These are phyloP conservation scores for Apiospora arundinis DNA, from an alignment of 2,329 filamentous ascomycete species.

Conservation along the genomic window DNA sequence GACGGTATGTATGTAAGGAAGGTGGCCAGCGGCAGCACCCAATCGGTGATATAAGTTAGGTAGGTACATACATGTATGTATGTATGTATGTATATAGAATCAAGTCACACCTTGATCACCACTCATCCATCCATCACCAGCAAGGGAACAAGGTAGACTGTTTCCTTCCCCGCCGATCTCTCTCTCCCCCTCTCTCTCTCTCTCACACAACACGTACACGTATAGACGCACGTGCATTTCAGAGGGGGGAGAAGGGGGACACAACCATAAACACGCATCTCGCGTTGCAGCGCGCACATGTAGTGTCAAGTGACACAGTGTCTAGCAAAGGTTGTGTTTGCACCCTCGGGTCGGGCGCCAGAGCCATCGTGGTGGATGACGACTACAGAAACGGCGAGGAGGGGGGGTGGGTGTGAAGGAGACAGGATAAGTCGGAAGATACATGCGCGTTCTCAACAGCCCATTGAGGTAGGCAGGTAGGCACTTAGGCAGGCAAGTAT, in stretches of 20 bases:
- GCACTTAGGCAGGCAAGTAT: too few species aligned
- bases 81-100: not conserved
- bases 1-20: not conserved
- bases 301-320: conserved; percentile 16
- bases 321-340: not conserved
- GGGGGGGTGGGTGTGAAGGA: not conserved
- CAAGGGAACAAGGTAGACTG: not conserved
- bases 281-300: not conserved
- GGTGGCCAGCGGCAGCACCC: not conserved
- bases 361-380: not conserved
- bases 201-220: conserved; percentile 6
- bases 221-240: conserved; percentile 12
- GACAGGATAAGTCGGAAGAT: not conserved
- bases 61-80: not conserved
- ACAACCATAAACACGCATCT: conserved; percentile 16
- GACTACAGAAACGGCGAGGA: not conserved
- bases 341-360: conserved; percentile 8
- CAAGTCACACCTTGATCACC: not conserved
- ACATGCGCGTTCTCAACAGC: not conserved
- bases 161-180: too few species aligned
- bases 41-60: not conserved
- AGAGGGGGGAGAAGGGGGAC: not conserved
- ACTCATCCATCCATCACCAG: not conserved
- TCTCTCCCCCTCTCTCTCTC: too few species aligned
- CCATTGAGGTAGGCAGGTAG: not conserved